These are phyloP conservation scores for Rhizopogon rudus DNA, from an alignment of 768 basidiomycete genomes.

Conservation along the genomic window DNA sequence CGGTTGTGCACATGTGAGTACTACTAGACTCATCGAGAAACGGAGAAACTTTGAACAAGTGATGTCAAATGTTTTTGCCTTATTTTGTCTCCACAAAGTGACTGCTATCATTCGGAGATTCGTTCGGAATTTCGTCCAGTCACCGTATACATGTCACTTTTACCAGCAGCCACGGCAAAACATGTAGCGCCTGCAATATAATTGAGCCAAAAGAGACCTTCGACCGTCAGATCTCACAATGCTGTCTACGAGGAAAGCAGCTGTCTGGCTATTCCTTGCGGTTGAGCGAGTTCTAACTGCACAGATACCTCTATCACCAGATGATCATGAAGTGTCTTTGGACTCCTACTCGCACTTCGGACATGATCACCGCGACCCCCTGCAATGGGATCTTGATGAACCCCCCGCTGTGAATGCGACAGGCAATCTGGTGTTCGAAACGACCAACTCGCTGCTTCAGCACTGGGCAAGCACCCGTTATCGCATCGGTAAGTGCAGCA, in stretches of 20 bases:
- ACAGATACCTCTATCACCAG: background rate
- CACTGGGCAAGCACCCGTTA: conserved; percentile 34
- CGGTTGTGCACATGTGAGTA: too few relatives aligned
- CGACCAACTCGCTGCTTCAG: conserved; percentile 29
- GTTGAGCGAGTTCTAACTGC: background rate
- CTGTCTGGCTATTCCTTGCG: background rate
- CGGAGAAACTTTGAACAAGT: too few relatives aligned
- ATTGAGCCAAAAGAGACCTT: background rate
- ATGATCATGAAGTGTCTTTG: too few relatives aligned
- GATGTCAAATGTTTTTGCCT: too few relatives aligned
- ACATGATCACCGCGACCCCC: background rate
- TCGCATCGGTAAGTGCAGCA: conserved; percentile 21
- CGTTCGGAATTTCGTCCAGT: too few relatives aligned
- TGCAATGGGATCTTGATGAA: conserved; percentile 17
- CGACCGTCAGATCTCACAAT: background rate
- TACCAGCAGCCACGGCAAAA: too few relatives aligned
- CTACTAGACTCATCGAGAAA: too few relatives aligned
- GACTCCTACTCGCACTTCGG: too few relatives aligned
- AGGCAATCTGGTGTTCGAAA: conserved; percentile 30
- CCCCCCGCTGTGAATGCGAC: conserved; percentile 24
- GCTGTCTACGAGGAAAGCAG: background rate
- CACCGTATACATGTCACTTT: too few relatives aligned
- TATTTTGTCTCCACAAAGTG: too few relatives aligned
- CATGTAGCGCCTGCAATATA: background rate
- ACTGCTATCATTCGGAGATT: too few relatives aligned